phyloP scores from a whole-genome alignment of 768 basidiomycete species.

The Clathrus columnatus region DNA sequence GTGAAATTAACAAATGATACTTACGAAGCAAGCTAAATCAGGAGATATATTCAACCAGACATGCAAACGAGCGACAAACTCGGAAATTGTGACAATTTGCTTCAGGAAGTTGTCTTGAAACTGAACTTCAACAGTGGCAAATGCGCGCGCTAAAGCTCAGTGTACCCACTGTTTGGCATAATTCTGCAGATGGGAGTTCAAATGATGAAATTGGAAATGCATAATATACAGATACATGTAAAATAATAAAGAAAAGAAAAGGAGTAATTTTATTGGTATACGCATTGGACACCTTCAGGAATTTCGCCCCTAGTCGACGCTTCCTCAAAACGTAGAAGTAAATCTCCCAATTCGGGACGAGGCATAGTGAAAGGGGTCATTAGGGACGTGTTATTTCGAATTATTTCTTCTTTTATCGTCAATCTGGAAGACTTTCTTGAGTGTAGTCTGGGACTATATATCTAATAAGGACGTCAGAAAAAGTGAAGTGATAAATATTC shows the following conservation, averaged over 20 bases:
- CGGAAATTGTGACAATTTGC: background rate
- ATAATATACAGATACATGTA: background rate
- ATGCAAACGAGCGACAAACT: background rate
- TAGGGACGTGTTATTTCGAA: constrained; percentile 37
- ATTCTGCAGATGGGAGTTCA: background rate
- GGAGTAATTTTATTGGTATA: background rate
- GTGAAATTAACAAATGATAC: no score
- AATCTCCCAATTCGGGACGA: background rate
- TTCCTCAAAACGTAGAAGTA: background rate
- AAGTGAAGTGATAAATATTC: background rate
- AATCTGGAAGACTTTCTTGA: constrained; percentile 47
- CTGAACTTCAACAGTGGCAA: no score
- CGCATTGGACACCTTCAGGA: background rate
- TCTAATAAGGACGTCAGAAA: constrained; percentile 27
- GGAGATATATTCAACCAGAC: background rate
- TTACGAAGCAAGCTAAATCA: no score
- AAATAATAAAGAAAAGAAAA: no score
- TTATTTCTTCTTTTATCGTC: constrained; percentile 42
- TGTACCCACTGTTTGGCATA: background rate
- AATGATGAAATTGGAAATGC: background rate
- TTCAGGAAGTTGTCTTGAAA: no score
- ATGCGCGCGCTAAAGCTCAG: background rate
- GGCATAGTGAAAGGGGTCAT: background rate
- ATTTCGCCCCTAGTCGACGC: background rate
- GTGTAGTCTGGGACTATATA: constrained; percentile 53